Percentiles rank a stretch among this genome's conserved stretches.
phyloP scores from a whole-genome alignment of 202 grass and related monocot species.

The Setaria italica region DNA sequence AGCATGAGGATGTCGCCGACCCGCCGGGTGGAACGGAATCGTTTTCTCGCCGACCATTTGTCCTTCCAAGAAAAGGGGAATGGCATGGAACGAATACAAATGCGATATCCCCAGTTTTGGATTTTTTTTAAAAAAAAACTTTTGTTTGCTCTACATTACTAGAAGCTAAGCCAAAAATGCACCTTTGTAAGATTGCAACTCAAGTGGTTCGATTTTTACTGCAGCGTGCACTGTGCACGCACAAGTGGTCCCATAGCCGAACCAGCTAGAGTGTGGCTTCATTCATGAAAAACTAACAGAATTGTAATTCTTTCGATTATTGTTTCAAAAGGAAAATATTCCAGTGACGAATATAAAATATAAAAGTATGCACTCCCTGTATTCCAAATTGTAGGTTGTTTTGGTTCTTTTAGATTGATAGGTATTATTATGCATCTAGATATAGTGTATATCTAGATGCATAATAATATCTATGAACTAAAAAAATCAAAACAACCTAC shows the following conservation, averaged over 20 bases:
- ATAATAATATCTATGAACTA: too few relatives aligned
- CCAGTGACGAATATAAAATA: not conserved
- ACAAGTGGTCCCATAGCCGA: not conserved
- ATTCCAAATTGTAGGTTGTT: too few relatives aligned
- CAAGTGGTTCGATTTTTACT: not conserved
- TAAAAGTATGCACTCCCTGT: not conserved
- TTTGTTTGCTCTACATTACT: not conserved
- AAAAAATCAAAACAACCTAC: too few relatives aligned
- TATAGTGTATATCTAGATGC: too few relatives aligned
- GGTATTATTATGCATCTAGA: too few relatives aligned
- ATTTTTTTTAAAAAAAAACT: not conserved
- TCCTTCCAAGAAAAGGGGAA: conserved; percentile 16
- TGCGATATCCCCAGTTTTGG: not conserved
- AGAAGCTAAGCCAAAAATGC: not conserved
- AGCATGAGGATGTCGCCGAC: not conserved
- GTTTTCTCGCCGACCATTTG: conserved; percentile 26
- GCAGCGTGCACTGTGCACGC: not conserved
- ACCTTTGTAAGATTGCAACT: not conserved
- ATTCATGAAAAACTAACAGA: not conserved
- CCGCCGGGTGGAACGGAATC: not conserved
- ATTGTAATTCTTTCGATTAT: not conserved
- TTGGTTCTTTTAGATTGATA: too few relatives aligned
- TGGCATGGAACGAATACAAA: not conserved
- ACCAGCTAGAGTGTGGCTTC: not conserved
- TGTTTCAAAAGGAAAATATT: not conserved